Conservation (phyloP, 257 asterid species). For the Solanum dulcamara region DNA sequence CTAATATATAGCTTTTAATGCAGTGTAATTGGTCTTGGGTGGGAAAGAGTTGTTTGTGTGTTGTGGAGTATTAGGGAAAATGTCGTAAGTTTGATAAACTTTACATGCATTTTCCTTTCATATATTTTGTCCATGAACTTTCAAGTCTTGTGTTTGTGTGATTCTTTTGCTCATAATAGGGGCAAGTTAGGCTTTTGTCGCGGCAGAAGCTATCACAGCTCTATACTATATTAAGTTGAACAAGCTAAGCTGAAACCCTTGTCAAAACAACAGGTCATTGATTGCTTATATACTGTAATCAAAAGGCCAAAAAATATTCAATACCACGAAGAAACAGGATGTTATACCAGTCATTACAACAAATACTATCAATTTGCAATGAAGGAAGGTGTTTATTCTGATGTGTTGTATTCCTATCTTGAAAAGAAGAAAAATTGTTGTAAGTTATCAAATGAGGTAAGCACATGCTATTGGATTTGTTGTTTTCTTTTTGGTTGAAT, state of each 20-base stretch:
- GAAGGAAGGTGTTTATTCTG: neutral
- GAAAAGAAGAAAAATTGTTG: neutral
- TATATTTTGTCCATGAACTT: neutral
- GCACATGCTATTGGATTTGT: neutral
- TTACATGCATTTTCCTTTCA: neutral
- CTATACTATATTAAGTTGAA: neutral
- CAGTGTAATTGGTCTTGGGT: neutral
- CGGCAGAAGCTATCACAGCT: neutral
- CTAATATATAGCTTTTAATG: too few relatives aligned
- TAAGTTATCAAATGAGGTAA: neutral
- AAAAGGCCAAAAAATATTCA: accelerated
- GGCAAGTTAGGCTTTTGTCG: neutral
- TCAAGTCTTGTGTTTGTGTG: neutral
- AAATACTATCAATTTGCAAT: neutral
- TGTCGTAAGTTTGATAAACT: neutral
- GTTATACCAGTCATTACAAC: neutral
- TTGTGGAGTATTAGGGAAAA: neutral
- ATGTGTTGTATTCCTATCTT: neutral
- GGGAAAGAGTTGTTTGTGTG: neutral
- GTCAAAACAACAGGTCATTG: neutral
- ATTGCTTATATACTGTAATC: neutral
- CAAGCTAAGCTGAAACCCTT: neutral
- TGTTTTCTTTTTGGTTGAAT: too few relatives aligned
- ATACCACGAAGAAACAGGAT: neutral
- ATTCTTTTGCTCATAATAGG: neutral